A percentile compares a stretch with the other conserved stretches of the same genome.
These are phyloP conservation scores for Alternaria sp. DNA, from an alignment of 2,329 filamentous ascomycete species.

Conservation along the genomic window DNA sequence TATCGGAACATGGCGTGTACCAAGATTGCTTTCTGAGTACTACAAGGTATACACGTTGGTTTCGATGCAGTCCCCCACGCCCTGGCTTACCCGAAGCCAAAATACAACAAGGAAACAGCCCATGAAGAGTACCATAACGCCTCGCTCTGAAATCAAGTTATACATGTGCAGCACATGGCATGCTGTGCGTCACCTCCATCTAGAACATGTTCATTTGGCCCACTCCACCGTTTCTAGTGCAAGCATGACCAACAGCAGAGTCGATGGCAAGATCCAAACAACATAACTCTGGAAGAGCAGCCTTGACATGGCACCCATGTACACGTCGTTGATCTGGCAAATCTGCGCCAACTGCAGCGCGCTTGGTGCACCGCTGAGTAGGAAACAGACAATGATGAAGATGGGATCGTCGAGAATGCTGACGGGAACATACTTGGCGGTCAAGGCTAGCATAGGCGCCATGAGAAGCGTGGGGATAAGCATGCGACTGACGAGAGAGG, in stretches of 20 bases:
- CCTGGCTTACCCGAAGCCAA: conserved; percentile 6
- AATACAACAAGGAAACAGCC: conserved; percentile 6
- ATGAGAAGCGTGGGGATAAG: conserved; percentile 89
- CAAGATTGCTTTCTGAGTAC: not conserved
- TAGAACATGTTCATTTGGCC: conserved; percentile 61
- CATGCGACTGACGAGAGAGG: conserved; percentile 89
- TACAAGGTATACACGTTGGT: conserved; percentile 7
- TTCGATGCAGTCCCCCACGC: not conserved
- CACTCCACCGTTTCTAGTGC: conserved; percentile 93
- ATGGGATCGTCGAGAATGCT: conserved; percentile 98
- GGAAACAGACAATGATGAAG: conserved; percentile 96
- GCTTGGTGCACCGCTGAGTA: conserved; percentile 91
- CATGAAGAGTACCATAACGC: conserved; percentile 15
- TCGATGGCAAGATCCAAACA: conserved; percentile 95
- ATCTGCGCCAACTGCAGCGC: conserved; percentile 96
- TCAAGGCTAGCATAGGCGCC: conserved; percentile 85
- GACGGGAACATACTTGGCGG: conserved; percentile 89
- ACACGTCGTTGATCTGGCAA: conserved; percentile 97
- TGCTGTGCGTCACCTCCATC: not conserved
- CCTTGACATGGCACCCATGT: conserved; percentile 91
- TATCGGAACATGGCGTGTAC: conserved; percentile 1
- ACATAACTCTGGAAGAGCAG: conserved; percentile 97
- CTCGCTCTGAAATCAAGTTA: conserved; percentile 14
- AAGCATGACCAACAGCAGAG: conserved; percentile 86
- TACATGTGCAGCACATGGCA: not conserved